Percentiles rank a stretch among this genome's conserved stretches.
Evolutionary conservation across 2,329 filamentous ascomycete genomes (phyloP).

Genomic region (Nothophaeocryptopus gaeumannii): DNA sequence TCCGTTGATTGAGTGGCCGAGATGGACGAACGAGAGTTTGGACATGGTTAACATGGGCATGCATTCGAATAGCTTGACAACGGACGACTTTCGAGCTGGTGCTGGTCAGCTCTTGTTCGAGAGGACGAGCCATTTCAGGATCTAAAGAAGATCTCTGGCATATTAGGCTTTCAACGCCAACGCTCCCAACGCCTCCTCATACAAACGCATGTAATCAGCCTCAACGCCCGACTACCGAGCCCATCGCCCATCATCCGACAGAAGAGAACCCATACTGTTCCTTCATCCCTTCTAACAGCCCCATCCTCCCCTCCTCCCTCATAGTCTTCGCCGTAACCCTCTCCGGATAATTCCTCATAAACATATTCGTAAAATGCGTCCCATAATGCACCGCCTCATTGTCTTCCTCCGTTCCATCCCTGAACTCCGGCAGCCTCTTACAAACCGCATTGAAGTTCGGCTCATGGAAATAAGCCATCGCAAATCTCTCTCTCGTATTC

Average conservation of each 20-base stretch:
- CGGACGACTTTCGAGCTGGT: constrained; percentile 48
- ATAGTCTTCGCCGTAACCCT: constrained; percentile 8
- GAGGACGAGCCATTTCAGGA: too few species aligned
- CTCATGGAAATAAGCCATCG: constrained; percentile 14
- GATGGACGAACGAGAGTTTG: constrained; percentile 45
- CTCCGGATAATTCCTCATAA: constrained; percentile 9
- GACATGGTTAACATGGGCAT: constrained; percentile 53
- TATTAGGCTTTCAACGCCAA: too few species aligned
- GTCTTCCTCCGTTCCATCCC: not conserved
- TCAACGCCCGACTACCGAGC: too few species aligned
- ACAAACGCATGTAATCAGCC: too few species aligned
- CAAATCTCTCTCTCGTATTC: constrained; percentile 9
- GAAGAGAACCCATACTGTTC: constrained; percentile 5
- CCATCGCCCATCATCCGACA: not conserved
- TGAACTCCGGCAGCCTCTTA: constrained; percentile 6
- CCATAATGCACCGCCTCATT: constrained; percentile 11
- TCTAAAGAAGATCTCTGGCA: too few species aligned
- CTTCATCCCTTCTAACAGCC: constrained; percentile 5
- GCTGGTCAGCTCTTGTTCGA: not conserved
- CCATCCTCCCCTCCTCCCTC: constrained; percentile 12
- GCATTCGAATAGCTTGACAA: constrained; percentile 37
- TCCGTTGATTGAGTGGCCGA: constrained; percentile 50
- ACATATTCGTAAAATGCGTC: constrained; percentile 15
- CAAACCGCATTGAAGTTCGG: constrained; percentile 16
- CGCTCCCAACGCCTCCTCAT: too few species aligned